Percentiles rank a stretch among this genome's conserved stretches.
Conservation (phyloP, 352 stramenopile species). For the Pythium myriotylum region DNA sequence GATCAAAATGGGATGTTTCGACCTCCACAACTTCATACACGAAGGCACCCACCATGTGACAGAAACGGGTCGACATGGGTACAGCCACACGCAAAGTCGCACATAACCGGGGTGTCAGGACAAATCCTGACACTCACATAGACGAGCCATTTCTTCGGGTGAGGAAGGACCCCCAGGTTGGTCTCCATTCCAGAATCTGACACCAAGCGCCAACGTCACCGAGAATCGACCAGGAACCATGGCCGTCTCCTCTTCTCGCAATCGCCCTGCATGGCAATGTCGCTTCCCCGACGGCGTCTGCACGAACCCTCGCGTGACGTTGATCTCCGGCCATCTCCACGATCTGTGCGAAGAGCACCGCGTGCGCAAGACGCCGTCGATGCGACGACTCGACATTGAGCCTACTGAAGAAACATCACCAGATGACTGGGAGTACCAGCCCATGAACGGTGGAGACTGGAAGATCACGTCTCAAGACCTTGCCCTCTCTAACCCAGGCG, state of each 20-base stretch:
- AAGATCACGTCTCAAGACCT: conserved; percentile 10
- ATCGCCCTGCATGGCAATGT: conserved; percentile 6
- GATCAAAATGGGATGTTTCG: no score
- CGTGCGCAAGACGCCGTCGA: conserved; percentile 1
- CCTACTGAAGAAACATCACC: neutral
- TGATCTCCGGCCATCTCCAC: conserved; percentile 5
- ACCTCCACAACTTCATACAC: no score
- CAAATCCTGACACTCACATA: no score
- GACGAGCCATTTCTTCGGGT: no score
- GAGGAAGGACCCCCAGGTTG: no score
- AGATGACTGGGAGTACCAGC: conserved; percentile 14
- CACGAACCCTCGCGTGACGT: conserved; percentile 13
- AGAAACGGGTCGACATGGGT: no score
- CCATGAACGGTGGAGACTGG: conserved; percentile 12
- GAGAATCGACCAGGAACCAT: neutral
- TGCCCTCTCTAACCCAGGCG: neutral
- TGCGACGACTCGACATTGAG: neutral
- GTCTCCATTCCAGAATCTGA: no score
- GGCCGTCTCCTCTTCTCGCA: neutral
- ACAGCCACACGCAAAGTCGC: no score
- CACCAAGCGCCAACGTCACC: no score
- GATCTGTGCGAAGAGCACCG: conserved; percentile 30
- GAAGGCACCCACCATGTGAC: no score
- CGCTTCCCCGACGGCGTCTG: conserved; percentile 5
- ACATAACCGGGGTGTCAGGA: no score